Evolutionary conservation across 257 asterid genomes (phyloP), one percentile per base, ranked within the genome.

Genomic region (Nicotiana undulata): DNA sequence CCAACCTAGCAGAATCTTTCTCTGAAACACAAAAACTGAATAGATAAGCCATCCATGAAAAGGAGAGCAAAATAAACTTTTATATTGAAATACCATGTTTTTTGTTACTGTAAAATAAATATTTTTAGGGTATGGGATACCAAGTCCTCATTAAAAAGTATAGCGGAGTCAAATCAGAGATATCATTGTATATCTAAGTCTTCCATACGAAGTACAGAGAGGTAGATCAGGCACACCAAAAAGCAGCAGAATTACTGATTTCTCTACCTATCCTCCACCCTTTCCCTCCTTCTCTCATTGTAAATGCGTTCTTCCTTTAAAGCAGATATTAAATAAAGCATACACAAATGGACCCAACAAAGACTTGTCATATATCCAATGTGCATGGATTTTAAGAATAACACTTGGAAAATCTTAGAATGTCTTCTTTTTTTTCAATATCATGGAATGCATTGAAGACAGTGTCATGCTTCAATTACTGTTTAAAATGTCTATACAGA

Each of bases 21-120:
- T 84, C 91, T 86, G 58, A 29, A 80, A 76, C 82, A 82, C 55
- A 37, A 63, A 51, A 81, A 68, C 46, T 32, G 68, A 46, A 49
- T 16, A 24, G 31, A 74, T 74, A 74, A 74, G 79, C 2, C 79
- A 74, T 74, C 16, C 79, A 22, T 49, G 28, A 83, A 28, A 28
- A 18, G 26, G 49, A 80, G 60, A 46, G 59, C 16, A 31, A 37
- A 55, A 15, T 9, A 65, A 58, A 46, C 32, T 75, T 72, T 75
- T 61, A 15, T 13, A 46, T 46, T 70, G 87, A 79, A 75, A 40
- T 18, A 65, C 49, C 56, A 51, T 11, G 56, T 11, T 15, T 51
- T 15, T 3, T 15, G 3, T 51, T 51, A 51, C 56, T 40, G 49
- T 40, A 40, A 3, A 40, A 40, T 9, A 40, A 40, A 40, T 40